These are phyloP conservation scores for Tilletiaria anomala DNA, from an alignment of 1,284 basidiomycete species.

Conservation along the genomic window DNA sequence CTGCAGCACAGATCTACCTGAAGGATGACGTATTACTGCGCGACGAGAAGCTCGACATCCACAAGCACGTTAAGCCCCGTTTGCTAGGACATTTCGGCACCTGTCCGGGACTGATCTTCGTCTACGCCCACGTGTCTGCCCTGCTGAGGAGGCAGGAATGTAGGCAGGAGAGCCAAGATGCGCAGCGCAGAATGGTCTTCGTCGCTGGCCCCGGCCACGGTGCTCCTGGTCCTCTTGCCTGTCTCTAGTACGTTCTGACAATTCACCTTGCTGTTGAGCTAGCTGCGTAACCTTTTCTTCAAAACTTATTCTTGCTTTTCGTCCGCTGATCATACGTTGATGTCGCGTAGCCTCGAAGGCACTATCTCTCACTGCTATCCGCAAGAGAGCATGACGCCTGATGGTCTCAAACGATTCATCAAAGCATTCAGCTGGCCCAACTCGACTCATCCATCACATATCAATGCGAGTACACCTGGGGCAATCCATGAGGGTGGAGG, in stretches of 20 bases:
- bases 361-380: constrained; percentile 60
- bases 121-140: constrained; percentile 65
- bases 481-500: not conserved
- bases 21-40: constrained; percentile 57
- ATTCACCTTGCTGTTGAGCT: too few relatives aligned
- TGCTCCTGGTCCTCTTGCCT: constrained; percentile 64
- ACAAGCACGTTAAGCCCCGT: constrained; percentile 56
- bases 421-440: constrained; percentile 52
- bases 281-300: too few relatives aligned
- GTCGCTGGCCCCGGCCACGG: constrained; percentile 42
- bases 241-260: too few relatives aligned
- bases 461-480: not conserved
- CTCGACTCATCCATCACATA: too few relatives aligned
- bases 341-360: constrained; percentile 69
- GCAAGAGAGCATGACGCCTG: constrained; percentile 52
- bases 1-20: constrained; percentile 57
- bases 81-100: constrained; percentile 49
- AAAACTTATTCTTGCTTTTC: too few relatives aligned
- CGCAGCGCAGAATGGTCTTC: constrained; percentile 49
- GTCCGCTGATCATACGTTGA: too few relatives aligned
- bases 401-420: constrained; percentile 55
- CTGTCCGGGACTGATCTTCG: constrained; percentile 57
- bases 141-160: constrained; percentile 45
- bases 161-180: too few relatives aligned
- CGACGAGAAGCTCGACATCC: constrained; percentile 40